Conservation (phyloP, 306 rosid species). For the Corylus avellana region DNA sequence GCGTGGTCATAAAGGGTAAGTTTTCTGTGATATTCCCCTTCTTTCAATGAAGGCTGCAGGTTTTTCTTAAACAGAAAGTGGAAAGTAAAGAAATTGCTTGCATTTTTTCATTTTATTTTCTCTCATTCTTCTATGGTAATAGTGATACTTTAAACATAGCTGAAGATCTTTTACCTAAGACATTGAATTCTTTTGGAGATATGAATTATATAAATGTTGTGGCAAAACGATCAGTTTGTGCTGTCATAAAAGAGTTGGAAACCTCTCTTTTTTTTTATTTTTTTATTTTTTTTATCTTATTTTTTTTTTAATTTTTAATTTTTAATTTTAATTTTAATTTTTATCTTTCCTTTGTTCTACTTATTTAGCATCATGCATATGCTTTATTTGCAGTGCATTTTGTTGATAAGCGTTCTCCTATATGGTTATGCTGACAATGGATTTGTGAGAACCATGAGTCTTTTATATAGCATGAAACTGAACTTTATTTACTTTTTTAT, state of each 20-base stretch:
- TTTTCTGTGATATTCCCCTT: background rate
- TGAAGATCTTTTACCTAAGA: background rate
- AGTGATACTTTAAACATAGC: background rate
- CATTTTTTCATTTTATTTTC: background rate
- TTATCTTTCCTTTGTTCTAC: background rate
- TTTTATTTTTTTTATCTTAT: too few relatives aligned
- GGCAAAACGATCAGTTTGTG: background rate
- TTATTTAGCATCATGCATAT: background rate
- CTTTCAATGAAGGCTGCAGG: background rate
- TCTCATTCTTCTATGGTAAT: background rate
- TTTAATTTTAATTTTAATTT: background rate
- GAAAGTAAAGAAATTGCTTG: background rate
- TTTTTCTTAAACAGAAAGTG: background rate
- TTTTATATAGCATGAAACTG: background rate
- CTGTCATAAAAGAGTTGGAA: background rate
- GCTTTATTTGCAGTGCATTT: background rate
- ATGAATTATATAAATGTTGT: background rate
- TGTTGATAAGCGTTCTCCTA: background rate
- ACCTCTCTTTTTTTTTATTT: too few relatives aligned
- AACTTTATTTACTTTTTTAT: background rate
- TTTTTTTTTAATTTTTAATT: background rate
- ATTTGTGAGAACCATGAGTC: too few relatives aligned
- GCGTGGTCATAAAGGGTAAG: conserved; percentile 90
- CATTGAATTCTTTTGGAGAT: background rate
- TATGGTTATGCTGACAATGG: too few relatives aligned